These are phyloP conservation scores for Lotmaria passim DNA, from an alignment of 208 protist species.

Conservation along the genomic window DNA sequence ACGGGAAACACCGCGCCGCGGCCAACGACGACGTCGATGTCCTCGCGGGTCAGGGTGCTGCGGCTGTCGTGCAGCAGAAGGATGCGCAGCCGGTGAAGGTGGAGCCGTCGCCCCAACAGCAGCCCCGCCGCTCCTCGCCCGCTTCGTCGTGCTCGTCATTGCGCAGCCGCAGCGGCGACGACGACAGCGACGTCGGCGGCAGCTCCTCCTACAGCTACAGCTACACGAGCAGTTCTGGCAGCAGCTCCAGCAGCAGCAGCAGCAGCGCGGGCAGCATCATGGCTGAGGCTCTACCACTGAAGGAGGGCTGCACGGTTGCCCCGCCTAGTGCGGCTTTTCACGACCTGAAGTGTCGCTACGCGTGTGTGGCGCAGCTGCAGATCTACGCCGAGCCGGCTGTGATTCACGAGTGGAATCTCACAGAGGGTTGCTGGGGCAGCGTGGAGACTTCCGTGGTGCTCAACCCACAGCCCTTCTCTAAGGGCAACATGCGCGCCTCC, in stretches of 20 bases:
- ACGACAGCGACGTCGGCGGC: constrained; percentile 29
- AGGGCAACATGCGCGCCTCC: constrained; percentile 85
- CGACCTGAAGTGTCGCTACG: constrained; percentile 57
- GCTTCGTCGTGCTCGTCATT: constrained; percentile 38
- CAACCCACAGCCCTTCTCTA: constrained; percentile 63
- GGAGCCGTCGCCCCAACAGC: neutral
- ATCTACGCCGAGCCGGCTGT: constrained; percentile 59
- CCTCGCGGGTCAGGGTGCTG: neutral
- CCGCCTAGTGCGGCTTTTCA: constrained; percentile 53
- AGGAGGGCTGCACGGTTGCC: constrained; percentile 48
- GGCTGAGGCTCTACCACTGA: constrained; percentile 49
- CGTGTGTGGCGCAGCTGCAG: constrained; percentile 37
- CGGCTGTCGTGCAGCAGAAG: neutral
- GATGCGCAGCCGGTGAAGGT: neutral
- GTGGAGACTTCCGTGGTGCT: constrained; percentile 72
- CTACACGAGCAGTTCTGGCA: constrained; percentile 33
- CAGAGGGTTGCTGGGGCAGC: constrained; percentile 60
- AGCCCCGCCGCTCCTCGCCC: neutral
- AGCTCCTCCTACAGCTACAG: constrained; percentile 40
- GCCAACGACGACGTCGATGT: neutral
- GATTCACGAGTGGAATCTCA: constrained; percentile 79
- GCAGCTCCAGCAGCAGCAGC: constrained; percentile 31
- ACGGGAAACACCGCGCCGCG: neutral
- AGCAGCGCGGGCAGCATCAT: constrained; percentile 30
- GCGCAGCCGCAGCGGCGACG: constrained; percentile 31